These are phyloP conservation scores for Cardamine resedifolia DNA, from an alignment of 345 rosid species.

Conservation along the genomic window DNA sequence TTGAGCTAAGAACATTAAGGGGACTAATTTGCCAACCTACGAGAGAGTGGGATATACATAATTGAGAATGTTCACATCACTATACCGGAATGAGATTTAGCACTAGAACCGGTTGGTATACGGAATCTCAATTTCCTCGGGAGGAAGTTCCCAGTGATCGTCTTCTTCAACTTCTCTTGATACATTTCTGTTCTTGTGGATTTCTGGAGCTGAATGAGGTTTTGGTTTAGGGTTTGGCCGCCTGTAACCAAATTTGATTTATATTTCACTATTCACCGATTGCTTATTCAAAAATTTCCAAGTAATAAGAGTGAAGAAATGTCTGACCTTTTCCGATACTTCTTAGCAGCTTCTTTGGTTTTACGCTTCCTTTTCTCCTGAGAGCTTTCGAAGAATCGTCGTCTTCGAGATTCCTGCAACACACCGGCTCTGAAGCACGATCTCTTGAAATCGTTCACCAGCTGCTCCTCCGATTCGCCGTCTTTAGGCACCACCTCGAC, in stretches of 20 bases:
- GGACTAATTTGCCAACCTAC: neutral
- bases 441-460: conserved; percentile 64
- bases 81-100: neutral
- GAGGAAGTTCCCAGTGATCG: conserved; percentile 36
- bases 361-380: conserved; percentile 71
- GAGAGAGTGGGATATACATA: conserved; percentile 6
- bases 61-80: neutral
- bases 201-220: conserved; percentile 12
- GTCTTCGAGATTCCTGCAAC: conserved; percentile 63
- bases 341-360: conserved; percentile 75
- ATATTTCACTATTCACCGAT: neutral
- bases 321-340: conserved; percentile 53
- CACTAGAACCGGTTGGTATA: conserved; percentile 22
- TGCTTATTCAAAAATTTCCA: neutral
- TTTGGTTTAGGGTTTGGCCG: conserved; percentile 27
- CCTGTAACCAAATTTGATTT: conserved; percentile 8
- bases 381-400: conserved; percentile 57
- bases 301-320: neutral
- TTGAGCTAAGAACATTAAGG: neutral
- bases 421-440: conserved; percentile 75
- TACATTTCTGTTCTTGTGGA: neutral
- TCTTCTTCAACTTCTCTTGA: conserved; percentile 17
- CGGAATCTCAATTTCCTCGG: conserved; percentile 23
- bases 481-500: conserved; percentile 68
- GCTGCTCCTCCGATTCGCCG: conserved; percentile 72